Conservation (phyloP, 2,329 filamentous ascomycete genomes). For the Xylogone sp. region DNA sequence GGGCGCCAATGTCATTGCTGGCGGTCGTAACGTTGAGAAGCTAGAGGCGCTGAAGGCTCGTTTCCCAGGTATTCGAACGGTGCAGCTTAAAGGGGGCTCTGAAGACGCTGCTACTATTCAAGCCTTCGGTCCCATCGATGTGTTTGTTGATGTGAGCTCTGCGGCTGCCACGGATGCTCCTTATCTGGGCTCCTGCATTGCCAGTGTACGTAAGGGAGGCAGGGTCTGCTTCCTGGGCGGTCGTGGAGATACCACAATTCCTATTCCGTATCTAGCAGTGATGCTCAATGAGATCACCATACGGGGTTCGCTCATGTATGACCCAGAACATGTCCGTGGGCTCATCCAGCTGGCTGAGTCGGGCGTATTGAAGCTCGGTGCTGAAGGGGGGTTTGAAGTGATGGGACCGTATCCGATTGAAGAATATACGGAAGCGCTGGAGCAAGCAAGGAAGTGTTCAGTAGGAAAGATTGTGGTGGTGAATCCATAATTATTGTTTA, state of each 20-base stretch:
- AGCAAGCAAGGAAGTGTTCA: no score
- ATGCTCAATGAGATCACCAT: neutral
- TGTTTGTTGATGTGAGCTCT: constrained; percentile 1
- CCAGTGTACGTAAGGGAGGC: neutral
- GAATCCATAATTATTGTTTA: no score
- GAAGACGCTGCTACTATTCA: neutral
- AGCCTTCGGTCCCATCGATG: constrained; percentile 3
- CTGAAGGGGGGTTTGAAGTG: no score
- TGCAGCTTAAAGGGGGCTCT: constrained; percentile 1
- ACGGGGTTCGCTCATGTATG: constrained; percentile 4
- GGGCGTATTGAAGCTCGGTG: neutral
- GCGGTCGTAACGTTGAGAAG: constrained; percentile 37
- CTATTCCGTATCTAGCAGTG: neutral
- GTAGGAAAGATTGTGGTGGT: no score
- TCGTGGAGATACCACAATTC: neutral
- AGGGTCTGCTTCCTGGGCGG: neutral
- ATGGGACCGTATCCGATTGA: no score
- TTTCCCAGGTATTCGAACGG: constrained; percentile 1
- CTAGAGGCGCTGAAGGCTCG: constrained; percentile 29
- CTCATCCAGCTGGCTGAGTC: constrained; percentile 4
- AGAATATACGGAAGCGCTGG: no score
- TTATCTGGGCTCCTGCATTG: neutral
- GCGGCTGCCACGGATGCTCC: neutral
- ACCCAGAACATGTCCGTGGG: neutral
- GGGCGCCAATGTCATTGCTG: constrained; percentile 45